Base-by-base conservation (phyloP, 805 yeast species). In the Yarrowia sp. region DNA sequence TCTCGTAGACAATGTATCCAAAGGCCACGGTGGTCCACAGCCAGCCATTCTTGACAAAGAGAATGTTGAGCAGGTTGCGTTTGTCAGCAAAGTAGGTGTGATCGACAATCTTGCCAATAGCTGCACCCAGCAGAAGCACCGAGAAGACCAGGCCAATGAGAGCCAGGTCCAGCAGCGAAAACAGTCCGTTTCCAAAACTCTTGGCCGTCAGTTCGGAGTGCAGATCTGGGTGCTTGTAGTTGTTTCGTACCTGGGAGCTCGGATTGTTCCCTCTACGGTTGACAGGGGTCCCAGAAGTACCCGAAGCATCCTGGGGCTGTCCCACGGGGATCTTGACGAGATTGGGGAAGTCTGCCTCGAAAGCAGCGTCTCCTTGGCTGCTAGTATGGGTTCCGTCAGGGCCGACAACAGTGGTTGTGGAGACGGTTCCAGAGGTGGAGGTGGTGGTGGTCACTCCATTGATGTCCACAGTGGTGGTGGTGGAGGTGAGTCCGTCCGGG, bases 31-130 rank as follows among this genome's bases (percentile, higher is more conserved):
- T 74, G 0, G 96, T 92, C 98, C 98, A 95, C 14, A 84, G 80
- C 98, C 98, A 95, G 1, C 98, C 98, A 31, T 81, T 81, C 71
- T 93, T 95, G 42, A 93, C 97, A 73, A 95, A 90, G 7, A 82
- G 53, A 18, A 81, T 81, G 74, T 93, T 93, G 67, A 92, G 72
- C 15, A 91, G 36, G 72, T 90, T 91, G 60, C 83, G 80, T 76
- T 90, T 91, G 57, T 70, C 58, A 43, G 75, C 69, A 66, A 78
- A 77, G 65, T 77, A 78, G 32, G 74, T 67, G 13, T 55, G 66
- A 13, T 65, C 69, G 41, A 43, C 51, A 22, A 58, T 35, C 11
- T 32, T 50, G 64, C 48, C 65, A 15, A 62, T 35, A n/a, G 32
- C 18, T 17, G 64, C 41, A 9, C 64, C 64, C 18, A 58, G 18